Evolutionary conservation across 495 filamentous ascomycete species (phyloP).

Genomic region (Geopyxis carbonaria): DNA sequence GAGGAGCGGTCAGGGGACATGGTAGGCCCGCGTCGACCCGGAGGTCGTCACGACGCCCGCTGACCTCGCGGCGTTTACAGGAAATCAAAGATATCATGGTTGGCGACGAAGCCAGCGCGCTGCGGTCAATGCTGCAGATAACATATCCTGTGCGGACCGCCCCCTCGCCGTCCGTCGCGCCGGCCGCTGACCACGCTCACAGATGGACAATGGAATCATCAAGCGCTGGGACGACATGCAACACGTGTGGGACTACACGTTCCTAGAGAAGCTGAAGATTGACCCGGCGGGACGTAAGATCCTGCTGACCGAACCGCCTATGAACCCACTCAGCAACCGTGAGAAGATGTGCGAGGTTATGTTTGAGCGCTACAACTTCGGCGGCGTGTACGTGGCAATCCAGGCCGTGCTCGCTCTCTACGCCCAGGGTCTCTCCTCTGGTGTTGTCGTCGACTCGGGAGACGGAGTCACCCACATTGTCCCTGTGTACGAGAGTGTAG

Average conservation of each 20-base stretch:
- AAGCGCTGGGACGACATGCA: constrained; percentile 99
- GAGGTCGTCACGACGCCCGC: neutral
- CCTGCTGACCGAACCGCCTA: constrained; percentile 90
- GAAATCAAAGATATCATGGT: constrained; percentile 99
- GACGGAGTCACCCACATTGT: constrained; percentile 98
- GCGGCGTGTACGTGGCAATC: constrained; percentile 95
- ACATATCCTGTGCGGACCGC: constrained; percentile 61
- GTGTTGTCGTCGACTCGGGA: constrained; percentile 93
- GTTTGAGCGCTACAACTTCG: constrained; percentile 93
- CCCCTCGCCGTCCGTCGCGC: neutral
- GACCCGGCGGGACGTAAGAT: constrained; percentile 89
- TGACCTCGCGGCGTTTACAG: constrained; percentile 11
- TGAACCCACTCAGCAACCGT: constrained; percentile 90
- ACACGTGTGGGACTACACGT: constrained; percentile 98
- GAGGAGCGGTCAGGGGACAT: constrained; percentile 68
- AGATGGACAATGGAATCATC: constrained; percentile 99
- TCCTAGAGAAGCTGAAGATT: constrained; percentile 88
- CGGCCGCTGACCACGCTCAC: constrained; percentile 17
- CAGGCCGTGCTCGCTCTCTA: constrained; percentile 96
- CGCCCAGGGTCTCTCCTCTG: constrained; percentile 88
- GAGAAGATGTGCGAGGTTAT: constrained; percentile 97
- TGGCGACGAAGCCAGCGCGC: constrained; percentile 92
- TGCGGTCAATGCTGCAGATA: constrained; percentile 91
- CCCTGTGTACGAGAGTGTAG: constrained; percentile 90
- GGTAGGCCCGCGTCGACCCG: constrained; percentile 15